Evolutionary conservation across 1,284 basidiomycete species (phyloP).

Genomic region (Blastosporella zonata): DNA sequence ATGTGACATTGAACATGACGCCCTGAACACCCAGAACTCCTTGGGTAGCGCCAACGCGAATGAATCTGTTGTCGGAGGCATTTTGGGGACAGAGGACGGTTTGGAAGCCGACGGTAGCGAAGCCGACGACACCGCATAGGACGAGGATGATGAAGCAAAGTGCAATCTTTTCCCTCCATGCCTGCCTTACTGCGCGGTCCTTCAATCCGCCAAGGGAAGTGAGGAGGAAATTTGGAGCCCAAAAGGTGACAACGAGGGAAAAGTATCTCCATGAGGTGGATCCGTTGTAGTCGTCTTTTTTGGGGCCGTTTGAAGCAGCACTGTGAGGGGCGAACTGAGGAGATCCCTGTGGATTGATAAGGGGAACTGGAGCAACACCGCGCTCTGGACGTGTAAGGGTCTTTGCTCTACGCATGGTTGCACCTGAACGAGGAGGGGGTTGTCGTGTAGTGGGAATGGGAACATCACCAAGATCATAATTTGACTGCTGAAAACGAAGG

Average conservation of each 20-base stretch:
- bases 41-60: slow-evolving; percentile 55
- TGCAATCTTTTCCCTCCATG: slow-evolving; percentile 98
- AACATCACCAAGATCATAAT: slow-evolving; percentile 58
- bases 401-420: slow-evolving; percentile 80
- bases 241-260: slow-evolving; percentile 81
- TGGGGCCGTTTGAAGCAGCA: slow-evolving; percentile 30
- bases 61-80: slow-evolving; percentile 62
- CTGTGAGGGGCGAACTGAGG: slow-evolving; percentile 44
- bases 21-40: slow-evolving; percentile 80
- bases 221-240: slow-evolving; percentile 84
- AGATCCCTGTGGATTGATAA: slow-evolving; percentile 66
- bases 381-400: slow-evolving; percentile 96
- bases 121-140: slow-evolving; percentile 82
- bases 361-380: slow-evolving; percentile 87
- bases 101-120: slow-evolving; percentile 94
- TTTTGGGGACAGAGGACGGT: slow-evolving; percentile 83
- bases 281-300: slow-evolving; percentile 36
- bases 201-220: slow-evolving; percentile 76
- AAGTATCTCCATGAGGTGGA: slow-evolving; percentile 83
- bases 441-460: slow-evolving; percentile 66
- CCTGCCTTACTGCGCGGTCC: slow-evolving; percentile 77
- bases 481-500: slow-evolving; percentile 51
- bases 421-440: slow-evolving; percentile 49
- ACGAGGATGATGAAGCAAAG: slow-evolving; percentile 84
- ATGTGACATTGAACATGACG: slow-evolving; percentile 73